phyloP scores from a whole-genome alignment of 164 flowering plant species.

The Kalanchoe fedtschenkoi region DNA sequence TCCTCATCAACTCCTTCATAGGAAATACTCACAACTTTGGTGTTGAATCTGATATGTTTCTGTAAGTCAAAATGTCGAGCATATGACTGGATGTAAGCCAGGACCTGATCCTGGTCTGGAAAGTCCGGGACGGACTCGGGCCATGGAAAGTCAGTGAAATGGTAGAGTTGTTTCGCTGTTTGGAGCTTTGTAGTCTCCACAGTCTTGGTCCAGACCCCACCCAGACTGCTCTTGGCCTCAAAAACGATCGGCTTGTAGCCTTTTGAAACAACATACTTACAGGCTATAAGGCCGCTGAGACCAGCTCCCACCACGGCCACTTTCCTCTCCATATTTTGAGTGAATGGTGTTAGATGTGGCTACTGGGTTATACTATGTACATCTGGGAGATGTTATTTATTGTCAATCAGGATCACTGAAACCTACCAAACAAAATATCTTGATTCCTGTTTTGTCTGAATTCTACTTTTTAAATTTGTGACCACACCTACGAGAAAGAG shows the following conservation, averaged over 20 bases:
- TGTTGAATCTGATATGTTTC: neutral
- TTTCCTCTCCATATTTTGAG: neutral
- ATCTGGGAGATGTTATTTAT: too few species aligned
- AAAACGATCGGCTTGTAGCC: neutral
- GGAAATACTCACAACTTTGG: neutral
- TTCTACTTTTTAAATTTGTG: too few species aligned
- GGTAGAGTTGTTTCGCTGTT: neutral
- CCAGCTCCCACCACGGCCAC: neutral
- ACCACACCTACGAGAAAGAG: too few species aligned
- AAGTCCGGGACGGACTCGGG: neutral
- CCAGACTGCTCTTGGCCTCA: neutral
- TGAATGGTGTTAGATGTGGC: too few species aligned
- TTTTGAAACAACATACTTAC: neutral
- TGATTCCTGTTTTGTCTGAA: too few species aligned
- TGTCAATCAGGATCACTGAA: neutral
- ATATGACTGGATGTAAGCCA: neutral
- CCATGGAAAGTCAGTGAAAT: neutral
- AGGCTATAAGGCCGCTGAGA: conserved; percentile 2
- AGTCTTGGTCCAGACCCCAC: neutral
- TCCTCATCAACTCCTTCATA: neutral
- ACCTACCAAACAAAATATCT: too few species aligned
- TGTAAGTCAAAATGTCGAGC: neutral
- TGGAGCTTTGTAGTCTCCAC: neutral
- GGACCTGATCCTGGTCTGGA: neutral
- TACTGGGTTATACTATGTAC: too few species aligned